Base-by-base conservation (phyloP, 768 basidiomycete species). In the Macrolepiota fuliginosa region DNA sequence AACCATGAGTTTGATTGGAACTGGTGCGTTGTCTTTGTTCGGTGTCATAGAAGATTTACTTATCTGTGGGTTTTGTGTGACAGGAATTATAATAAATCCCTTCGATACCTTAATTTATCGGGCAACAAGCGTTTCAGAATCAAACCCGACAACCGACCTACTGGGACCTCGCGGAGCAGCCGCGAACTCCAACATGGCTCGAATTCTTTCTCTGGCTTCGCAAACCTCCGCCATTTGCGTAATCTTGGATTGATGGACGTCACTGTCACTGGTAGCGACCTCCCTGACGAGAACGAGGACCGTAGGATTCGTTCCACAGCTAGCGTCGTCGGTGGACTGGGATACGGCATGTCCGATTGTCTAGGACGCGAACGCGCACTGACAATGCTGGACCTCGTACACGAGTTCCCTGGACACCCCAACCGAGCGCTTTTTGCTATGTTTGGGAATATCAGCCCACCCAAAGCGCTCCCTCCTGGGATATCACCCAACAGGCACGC, bases 1-100 rank as follows among this genome's bases (percentile, higher is more conserved):
- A 99, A 99, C 69, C 95, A 90, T 90, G 93, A 96, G 72, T 98
- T 95, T 73, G 97, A 99, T 75, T 98, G 96, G 96, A 98, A 99
- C 72, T 98, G 97, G 96, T 96, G 65, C 53, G 85, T 76, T 37
- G 22, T 22, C 45, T 35, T 63, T 51, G 29, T 49, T 47, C 40
- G 36, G 29, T 42, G 27, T 35, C 61, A 6, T 11, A 56, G 13
- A 36, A 1, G 22, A 59, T 22, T 22, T 50, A 27, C 9, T 54
- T 5, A 62, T 11, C 25, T 27, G 60, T 5, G 45, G 59, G 56
- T 58, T 42, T 13, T 3, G 39, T 12, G 45, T 32, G 52, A 4
- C 45, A 97, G 96, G 96, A 98, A 98, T 71, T 97, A 94, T 81
- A 99, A 98, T 72, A 86, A 87, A 65, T 90, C 91, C 63, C 82